Evolutionary conservation across 2,329 filamentous ascomycete species (phyloP), one percentile per base, ranked within the genome.

Genomic region (Cordyceps tenuipes): DNA sequence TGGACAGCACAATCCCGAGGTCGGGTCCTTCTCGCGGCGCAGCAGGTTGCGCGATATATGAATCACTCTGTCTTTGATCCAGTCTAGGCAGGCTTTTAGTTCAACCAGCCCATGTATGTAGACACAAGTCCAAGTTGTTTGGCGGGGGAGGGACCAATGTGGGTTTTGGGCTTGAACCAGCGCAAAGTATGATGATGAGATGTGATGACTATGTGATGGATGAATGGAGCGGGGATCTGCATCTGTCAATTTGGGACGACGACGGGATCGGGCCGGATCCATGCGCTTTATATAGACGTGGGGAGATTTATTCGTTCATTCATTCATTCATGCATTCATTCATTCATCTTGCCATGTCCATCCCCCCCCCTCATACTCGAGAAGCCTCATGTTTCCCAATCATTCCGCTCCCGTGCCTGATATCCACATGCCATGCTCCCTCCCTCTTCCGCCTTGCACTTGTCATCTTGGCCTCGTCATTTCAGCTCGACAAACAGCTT

Each of bases 381-480:
- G 23, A 46, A 52, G 2, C 56, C 48, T 36, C 47, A n/a, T 19
- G 36, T 12, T 52, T 48, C 39, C 34, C 48, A 48, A 59, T 59
- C 56, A 48, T 39, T 59, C 56, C 48, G 56, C 48, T 59, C 56
- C 48, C 56, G 56, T 59, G 56, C 47, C n/a, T 23, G 17, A 59
- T 39, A 59, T 26, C 56, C 56, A 59, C 48, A 52, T 59, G 56
- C 56, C 29, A 29, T 29, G 29, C 29, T 29, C 29, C 29, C 29
- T 29, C 29, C 29, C 29, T 59, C 47, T 8, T 59, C 36, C 56
- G 56, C 56, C 39, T 44, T n/a, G 56, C 36, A 51, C 39, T 48
- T 46, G 56, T 57, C 55, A 57, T 57, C 46, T 43, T 43, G 46
- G 21, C 46, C 23, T 15, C 21, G 15, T 36, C 48, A n/a, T 7